Evolutionary conservation across 257 asterid genomes (phyloP).

Genomic region (Gentiana dahurica): DNA sequence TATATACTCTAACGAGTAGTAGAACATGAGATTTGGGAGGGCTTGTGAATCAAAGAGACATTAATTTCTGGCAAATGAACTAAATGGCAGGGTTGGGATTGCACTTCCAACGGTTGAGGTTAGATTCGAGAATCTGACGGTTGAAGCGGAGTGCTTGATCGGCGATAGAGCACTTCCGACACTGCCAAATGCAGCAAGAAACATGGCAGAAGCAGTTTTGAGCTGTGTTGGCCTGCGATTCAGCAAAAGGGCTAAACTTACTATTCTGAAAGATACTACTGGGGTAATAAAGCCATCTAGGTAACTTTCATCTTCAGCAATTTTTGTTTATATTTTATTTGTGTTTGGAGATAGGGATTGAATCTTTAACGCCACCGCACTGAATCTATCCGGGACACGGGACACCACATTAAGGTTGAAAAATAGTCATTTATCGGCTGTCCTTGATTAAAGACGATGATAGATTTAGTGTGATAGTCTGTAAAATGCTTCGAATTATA

Average conservation of each 20-base stretch:
- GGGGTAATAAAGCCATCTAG: constrained; percentile 54
- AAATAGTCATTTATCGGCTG: no score
- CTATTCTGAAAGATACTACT: constrained; percentile 30
- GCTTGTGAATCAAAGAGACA: no score
- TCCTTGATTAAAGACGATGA: no score
- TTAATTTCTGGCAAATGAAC: no score
- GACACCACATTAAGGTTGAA: no score
- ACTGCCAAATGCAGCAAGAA: constrained; percentile 37
- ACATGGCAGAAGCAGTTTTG: constrained; percentile 26
- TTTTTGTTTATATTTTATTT: background rate
- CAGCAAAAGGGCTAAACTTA: constrained; percentile 26
- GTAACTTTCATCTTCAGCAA: constrained; percentile 6
- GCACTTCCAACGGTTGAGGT: constrained; percentile 36
- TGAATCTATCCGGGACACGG: no score
- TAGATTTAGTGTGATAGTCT: no score
- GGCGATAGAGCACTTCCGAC: constrained; percentile 57
- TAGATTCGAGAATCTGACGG: constrained; percentile 36
- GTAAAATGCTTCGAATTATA: no score
- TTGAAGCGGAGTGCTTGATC: constrained; percentile 37
- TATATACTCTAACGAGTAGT: no score
- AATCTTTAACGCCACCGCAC: no score
- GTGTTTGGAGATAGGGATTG: background rate
- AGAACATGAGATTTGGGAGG: no score
- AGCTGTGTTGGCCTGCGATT: constrained; percentile 29
- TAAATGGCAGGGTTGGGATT: constrained; percentile 28